A percentile compares a stretch with the other conserved stretches of the same genome.
phyloP scores from a whole-genome alignment of 257 asterid species.

The Solanum raphanifolium region DNA sequence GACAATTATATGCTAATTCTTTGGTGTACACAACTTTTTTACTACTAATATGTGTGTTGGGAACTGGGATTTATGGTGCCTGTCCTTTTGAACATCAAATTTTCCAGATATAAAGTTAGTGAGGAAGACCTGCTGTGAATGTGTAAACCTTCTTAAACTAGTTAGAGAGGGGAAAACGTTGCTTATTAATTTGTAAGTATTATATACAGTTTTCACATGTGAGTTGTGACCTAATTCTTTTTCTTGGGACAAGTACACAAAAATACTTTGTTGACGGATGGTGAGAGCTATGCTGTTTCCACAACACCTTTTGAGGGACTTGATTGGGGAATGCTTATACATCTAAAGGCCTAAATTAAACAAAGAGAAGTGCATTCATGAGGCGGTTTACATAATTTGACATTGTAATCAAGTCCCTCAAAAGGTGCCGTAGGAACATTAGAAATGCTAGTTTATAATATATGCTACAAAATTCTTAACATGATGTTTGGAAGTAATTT shows the following conservation, averaged over 20 bases:
- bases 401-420: background rate
- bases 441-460: background rate
- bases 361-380: background rate
- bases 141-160: background rate
- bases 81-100: background rate
- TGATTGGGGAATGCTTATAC: background rate
- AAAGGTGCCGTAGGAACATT: background rate
- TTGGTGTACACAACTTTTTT: background rate
- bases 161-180: background rate
- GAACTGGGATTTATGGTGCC: background rate
- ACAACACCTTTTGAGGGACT: background rate
- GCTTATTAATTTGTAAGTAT: background rate
- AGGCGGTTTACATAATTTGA: background rate
- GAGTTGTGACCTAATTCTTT: background rate
- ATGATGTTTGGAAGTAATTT: background rate
- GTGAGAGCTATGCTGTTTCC: background rate
- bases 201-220: background rate
- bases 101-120: background rate
- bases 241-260: background rate
- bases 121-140: background rate
- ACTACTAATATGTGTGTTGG: background rate
- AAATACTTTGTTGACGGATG: background rate
- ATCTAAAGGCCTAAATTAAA: background rate
- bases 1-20: background rate
- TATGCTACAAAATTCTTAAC: background rate